Percentiles rank a stretch among this genome's conserved stretches.
These are phyloP conservation scores for Gautieria morchelliformis DNA, from an alignment of 768 basidiomycete species.

Conservation along the genomic window DNA sequence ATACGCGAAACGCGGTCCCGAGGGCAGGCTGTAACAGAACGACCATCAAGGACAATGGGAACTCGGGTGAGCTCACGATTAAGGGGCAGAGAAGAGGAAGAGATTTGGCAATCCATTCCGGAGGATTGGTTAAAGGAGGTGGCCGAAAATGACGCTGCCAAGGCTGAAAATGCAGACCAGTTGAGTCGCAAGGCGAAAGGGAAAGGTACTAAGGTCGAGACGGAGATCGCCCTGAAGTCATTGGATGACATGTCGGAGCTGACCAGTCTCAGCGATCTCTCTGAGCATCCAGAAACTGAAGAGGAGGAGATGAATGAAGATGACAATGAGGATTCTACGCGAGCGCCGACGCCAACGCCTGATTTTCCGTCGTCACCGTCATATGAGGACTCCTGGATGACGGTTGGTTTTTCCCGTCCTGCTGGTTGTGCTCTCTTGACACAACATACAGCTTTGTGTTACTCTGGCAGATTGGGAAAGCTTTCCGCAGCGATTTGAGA, in stretches of 20 bases:
- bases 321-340: constrained; percentile 11
- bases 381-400: constrained; percentile 55
- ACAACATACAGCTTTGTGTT: constrained; percentile 55
- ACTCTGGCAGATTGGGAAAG: constrained; percentile 81
- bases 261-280: constrained; percentile 3
- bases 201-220: not conserved
- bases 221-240: not conserved
- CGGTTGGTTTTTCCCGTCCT: constrained; percentile 39
- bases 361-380: constrained; percentile 23
- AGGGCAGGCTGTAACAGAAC: not conserved
- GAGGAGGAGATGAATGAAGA: constrained; percentile 13
- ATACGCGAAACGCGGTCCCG: constrained; percentile 3
- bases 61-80: constrained; percentile 60
- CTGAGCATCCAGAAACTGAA: constrained; percentile 8
- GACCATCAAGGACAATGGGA: constrained; percentile 29
- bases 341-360: constrained; percentile 12
- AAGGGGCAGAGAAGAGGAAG: constrained; percentile 39
- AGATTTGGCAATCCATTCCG: constrained; percentile 73
- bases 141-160: not conserved
- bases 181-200: not conserved
- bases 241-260: constrained; percentile 8
- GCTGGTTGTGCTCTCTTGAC: not conserved
- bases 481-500: constrained; percentile 64
- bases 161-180: not conserved
- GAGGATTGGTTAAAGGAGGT: constrained; percentile 53